phyloP scores from a whole-genome alignment of 352 stramenopile species.

The Pythium phragmitis region DNA sequence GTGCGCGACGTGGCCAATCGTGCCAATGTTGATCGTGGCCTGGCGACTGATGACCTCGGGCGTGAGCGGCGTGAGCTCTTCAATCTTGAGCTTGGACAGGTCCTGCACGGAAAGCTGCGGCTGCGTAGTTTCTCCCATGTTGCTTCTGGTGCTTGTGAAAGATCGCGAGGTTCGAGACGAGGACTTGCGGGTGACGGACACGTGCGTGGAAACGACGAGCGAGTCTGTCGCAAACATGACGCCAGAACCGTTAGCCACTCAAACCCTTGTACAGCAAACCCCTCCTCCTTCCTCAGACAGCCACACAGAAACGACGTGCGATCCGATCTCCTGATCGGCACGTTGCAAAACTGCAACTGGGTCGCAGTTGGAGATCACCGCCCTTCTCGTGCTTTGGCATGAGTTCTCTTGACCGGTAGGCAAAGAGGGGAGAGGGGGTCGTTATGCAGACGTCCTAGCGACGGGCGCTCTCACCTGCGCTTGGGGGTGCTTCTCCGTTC shows the following conservation, averaged over 20 bases:
- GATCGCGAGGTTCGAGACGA: constrained; percentile 14
- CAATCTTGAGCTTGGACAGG: constrained; percentile 93
- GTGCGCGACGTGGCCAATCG: constrained; percentile 99
- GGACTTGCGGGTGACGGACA: constrained; percentile 21
- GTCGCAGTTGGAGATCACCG: background rate
- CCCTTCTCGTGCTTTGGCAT: background rate
- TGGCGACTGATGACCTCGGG: constrained; percentile 97
- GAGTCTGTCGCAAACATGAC: constrained; percentile 22
- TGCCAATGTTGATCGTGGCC: constrained; percentile 99
- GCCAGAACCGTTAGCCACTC: background rate
- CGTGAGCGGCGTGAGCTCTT: constrained; percentile 96
- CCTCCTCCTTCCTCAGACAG: background rate
- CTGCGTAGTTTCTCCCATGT: constrained; percentile 66
- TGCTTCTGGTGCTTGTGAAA: constrained; percentile 12
- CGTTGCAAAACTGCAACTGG: background rate
- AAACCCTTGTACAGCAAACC: background rate
- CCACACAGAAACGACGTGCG: background rate
- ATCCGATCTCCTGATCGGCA: background rate
- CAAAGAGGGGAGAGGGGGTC: background rate
- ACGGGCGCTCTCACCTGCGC: background rate
- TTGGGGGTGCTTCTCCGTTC: constrained; percentile 12
- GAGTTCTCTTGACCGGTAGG: background rate
- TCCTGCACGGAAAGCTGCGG: constrained; percentile 92
- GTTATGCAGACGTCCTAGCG: background rate
- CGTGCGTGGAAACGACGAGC: constrained; percentile 21